Base-by-base conservation (phyloP, 805 yeast genomes). In the Yamadazyma ubonensis region DNA sequence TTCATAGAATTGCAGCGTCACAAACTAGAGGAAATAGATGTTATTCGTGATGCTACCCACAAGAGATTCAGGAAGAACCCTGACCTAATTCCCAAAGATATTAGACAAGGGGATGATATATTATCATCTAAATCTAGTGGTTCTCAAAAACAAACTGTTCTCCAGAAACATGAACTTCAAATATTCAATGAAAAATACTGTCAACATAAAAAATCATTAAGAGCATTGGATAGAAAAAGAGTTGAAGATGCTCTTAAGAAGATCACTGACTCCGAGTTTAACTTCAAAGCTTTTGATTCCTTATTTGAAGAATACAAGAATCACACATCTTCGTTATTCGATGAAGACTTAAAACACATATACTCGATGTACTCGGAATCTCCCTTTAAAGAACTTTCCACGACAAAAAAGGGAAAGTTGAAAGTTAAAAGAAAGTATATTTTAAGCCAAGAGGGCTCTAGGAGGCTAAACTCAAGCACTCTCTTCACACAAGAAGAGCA, bases 161-260 rank as follows among this genome's bases (percentile, higher is more conserved):
- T 77, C 15, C 90, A 83, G 49, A 80, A 81, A 50, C 86, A 82
- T 58, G 96, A 89, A 55, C 69, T 85, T 6, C 63, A 65, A 14
- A 47, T 56, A 29, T 75, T 89, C 38, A 49, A 75, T 3, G 61
- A 69, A 6, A 72, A 76, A 38, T 79, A 76, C 50, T 59, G 58
- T 29, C 58, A 49, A 31, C 41, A 44, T 14, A 36, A 51, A 19
- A 36, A 33, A 8, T 25, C 29, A 7, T 29, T 54, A 9, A 34
- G 31, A 5, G 23, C 31, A 5, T 19, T 42, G 5, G 36, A 43
- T 6, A 21, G 28, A 12, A 39, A 31, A 14, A 15, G 45, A 2
- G 28, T 47, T 4, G 20, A 38, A 4, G 33, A 38, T 15, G 34
- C 44, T 7, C 4, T 43, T 7, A 20, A 26, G 11, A 43, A 32